Conservation (phyloP, 2,329 filamentous ascomycete species). For the Phaeosphaeria sp. region DNA sequence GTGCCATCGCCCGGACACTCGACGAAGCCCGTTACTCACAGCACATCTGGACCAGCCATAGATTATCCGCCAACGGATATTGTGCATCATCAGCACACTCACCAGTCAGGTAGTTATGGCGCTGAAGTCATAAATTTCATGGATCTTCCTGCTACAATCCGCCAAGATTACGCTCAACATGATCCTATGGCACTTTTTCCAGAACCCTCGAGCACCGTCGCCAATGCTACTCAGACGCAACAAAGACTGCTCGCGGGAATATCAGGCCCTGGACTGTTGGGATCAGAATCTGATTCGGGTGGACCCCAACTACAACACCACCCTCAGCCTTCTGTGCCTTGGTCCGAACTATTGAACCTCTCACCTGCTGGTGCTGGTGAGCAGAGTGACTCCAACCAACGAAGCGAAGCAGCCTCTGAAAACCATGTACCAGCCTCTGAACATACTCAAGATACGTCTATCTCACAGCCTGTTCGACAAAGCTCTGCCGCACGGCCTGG, state of each 20-base stretch:
- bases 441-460: not conserved
- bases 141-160: conserved; percentile 42
- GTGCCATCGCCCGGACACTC: not conserved
- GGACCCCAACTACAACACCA: conserved; percentile 21
- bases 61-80: not conserved
- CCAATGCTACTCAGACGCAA: conserved; percentile 51
- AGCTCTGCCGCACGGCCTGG: conserved; percentile 8
- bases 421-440: not conserved
- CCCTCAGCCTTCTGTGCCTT: conserved; percentile 42
- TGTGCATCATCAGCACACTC: not conserved
- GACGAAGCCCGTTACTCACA: not conserved
- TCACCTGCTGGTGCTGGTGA: conserved; percentile 18
- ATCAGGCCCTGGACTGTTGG: conserved; percentile 31
- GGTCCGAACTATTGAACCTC: conserved; percentile 45
- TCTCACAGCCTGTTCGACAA: conserved; percentile 12
- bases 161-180: conserved; percentile 46
- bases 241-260: conserved; percentile 49
- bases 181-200: conserved; percentile 51
- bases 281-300: conserved; percentile 22
- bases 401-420: not conserved
- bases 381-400: conserved; percentile 12
- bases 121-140: conserved; percentile 14
- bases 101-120: not conserved
- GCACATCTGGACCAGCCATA: not conserved
- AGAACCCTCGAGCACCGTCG: conserved; percentile 52